These are phyloP conservation scores for Leishmania amazonensis DNA, from an alignment of 208 protist genomes.

Conservation along the genomic window DNA sequence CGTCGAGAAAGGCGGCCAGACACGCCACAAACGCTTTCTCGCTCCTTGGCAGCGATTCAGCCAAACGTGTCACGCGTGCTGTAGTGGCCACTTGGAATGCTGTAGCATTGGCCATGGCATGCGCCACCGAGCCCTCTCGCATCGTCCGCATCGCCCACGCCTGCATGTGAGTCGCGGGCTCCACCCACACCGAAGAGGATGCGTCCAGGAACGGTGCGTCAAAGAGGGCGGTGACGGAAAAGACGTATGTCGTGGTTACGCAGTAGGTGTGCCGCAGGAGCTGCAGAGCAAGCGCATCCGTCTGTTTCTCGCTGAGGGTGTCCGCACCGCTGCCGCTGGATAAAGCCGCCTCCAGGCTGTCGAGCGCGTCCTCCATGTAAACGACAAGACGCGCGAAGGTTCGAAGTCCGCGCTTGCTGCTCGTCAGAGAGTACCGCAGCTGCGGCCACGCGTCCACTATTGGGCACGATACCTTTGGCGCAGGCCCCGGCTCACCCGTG, in stretches of 20 bases:
- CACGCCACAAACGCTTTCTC: constrained; percentile 19
- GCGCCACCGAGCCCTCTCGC: neutral
- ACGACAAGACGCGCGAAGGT: neutral
- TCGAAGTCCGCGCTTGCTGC: neutral
- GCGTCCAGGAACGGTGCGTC: constrained; percentile 23
- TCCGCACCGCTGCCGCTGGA: neutral
- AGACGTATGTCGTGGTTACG: constrained; percentile 21
- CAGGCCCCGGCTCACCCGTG: constrained; percentile 7
- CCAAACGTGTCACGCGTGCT: neutral
- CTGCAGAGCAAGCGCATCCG: neutral
- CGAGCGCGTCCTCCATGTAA: constrained; percentile 8
- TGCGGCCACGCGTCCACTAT: constrained; percentile 28
- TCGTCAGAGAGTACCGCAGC: constrained; percentile 9
- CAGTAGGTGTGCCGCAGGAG: constrained; percentile 22
- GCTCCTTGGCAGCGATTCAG: neutral
- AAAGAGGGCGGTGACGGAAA: constrained; percentile 18
- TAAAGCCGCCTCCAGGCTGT: neutral
- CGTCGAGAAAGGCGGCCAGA: constrained; percentile 17
- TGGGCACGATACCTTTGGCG: constrained; percentile 5
- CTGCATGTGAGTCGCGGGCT: constrained; percentile 10
- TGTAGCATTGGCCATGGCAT: neutral
- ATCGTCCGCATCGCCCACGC: constrained; percentile 34
- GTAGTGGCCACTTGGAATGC: constrained; percentile 9
- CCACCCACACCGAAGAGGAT: constrained; percentile 23
- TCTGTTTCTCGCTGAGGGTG: neutral